These are phyloP conservation scores for Colletotrichum trifolii DNA, from an alignment of 2,329 filamentous ascomycete genomes.

Conservation along the genomic window DNA sequence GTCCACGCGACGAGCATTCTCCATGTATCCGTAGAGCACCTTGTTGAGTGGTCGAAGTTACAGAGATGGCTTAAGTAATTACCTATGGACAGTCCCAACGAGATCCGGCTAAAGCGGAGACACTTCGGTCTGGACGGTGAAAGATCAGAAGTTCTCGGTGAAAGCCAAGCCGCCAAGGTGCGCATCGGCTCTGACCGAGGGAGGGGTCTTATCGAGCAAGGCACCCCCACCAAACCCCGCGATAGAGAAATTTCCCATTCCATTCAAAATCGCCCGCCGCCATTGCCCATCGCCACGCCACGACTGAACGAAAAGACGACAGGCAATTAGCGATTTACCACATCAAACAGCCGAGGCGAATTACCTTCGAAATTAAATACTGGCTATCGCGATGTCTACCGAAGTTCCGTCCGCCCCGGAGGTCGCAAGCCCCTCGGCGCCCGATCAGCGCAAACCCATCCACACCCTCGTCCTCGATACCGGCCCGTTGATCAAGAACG, in stretches of 20 bases:
- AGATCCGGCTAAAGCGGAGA: no score
- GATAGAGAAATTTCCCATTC: slow-evolving; percentile 37
- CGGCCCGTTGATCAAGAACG: slow-evolving; percentile 93
- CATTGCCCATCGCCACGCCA: neutral
- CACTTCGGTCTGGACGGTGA: neutral
- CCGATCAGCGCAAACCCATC: slow-evolving; percentile 68
- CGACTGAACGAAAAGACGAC: no score
- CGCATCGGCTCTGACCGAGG: neutral
- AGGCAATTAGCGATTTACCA: neutral
- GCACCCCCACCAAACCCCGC: slow-evolving; percentile 36
- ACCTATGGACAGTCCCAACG: no score
- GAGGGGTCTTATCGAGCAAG: slow-evolving; percentile 27
- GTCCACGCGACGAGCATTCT: no score
- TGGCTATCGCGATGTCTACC: slow-evolving; percentile 17
- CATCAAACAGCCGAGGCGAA: no score
- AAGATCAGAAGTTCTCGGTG: neutral
- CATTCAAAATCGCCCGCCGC: slow-evolving; percentile 32
- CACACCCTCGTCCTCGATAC: slow-evolving; percentile 90
- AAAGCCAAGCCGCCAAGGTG: slow-evolving; percentile 9
- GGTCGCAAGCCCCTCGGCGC: slow-evolving; percentile 26
- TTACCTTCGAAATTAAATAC: neutral
- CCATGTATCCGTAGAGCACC: no score
- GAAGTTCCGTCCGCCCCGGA: slow-evolving; percentile 17
- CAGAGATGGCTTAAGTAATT: no score
- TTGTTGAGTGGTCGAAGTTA: no score